Evolutionary conservation across 768 basidiomycete genomes (phyloP).

Genomic region (Lactarius deliciosus): DNA sequence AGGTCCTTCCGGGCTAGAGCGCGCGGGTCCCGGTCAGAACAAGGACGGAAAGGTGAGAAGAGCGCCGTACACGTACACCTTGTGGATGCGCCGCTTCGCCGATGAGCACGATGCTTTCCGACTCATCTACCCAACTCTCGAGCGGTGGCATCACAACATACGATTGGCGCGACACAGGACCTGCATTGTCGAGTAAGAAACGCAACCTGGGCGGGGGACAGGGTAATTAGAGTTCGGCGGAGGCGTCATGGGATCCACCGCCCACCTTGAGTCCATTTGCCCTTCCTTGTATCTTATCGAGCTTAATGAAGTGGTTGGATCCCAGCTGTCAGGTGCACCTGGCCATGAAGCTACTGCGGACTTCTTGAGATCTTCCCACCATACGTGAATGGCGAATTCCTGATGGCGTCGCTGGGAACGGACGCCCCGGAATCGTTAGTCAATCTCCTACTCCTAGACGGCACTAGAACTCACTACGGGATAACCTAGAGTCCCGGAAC

Average conservation of each 20-base stretch:
- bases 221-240: neutral
- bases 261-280: slow-evolving; percentile 23
- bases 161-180: slow-evolving; percentile 32
- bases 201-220: slow-evolving; percentile 9
- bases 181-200: slow-evolving; percentile 22
- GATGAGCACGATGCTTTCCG: slow-evolving; percentile 38
- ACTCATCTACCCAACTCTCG: slow-evolving; percentile 40
- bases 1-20: slow-evolving; percentile 39
- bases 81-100: slow-evolving; percentile 40
- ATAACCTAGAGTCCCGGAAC: slow-evolving; percentile 13
- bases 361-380: slow-evolving; percentile 20
- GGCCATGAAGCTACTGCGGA: neutral
- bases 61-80: slow-evolving; percentile 29
- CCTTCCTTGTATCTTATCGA: slow-evolving; percentile 19
- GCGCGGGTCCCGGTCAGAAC: neutral
- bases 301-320: slow-evolving; percentile 14
- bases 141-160: slow-evolving; percentile 40
- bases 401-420: slow-evolving; percentile 21
- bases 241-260: neutral
- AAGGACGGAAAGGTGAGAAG: neutral
- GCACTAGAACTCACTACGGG: slow-evolving; percentile 20
- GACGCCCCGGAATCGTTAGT: slow-evolving; percentile 5
- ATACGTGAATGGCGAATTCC: slow-evolving; percentile 21
- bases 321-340: slow-evolving; percentile 12
- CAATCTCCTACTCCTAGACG: neutral